Percentiles rank a stretch among this genome's conserved stretches.
Conservation (phyloP, 2,329 filamentous ascomycete species). For the Calonectria hawksworthii region DNA sequence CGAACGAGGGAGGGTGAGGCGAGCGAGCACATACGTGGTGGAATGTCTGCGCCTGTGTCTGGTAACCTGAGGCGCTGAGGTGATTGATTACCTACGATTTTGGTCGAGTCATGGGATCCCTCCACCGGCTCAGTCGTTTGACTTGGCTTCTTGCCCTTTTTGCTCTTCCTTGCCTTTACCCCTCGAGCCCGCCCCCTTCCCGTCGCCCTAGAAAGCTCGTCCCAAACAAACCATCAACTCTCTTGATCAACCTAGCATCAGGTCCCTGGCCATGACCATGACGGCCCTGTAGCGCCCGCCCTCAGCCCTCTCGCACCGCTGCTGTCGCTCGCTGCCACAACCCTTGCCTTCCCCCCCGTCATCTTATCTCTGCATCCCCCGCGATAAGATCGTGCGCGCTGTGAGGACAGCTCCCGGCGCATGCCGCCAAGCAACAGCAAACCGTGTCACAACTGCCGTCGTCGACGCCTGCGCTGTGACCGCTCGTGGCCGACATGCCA, state of each 20-base stretch:
- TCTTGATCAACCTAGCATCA: conserved; percentile 9
- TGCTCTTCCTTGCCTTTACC: neutral
- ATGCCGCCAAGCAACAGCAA: conserved; percentile 56
- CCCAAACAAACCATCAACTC: conserved; percentile 6
- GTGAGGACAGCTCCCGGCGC: conserved; percentile 47
- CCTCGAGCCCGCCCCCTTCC: conserved; percentile 27
- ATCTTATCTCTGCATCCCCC: conserved; percentile 22
- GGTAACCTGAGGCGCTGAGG: conserved; percentile 17
- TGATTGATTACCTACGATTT: conserved; percentile 33
- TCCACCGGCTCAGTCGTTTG: neutral
- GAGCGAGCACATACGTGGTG: conserved; percentile 3
- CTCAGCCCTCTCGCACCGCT: conserved; percentile 11
- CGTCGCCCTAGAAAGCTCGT: conserved; percentile 16
- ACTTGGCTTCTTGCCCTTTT: neutral
- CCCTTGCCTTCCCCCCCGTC: conserved; percentile 12
- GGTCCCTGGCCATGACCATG: conserved; percentile 30
- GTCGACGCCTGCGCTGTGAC: conserved; percentile 73
- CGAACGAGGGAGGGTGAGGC: neutral
- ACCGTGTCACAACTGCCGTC: conserved; percentile 74
- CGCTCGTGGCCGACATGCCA: conserved; percentile 70
- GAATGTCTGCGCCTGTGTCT: neutral
- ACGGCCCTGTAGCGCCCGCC: conserved; percentile 30
- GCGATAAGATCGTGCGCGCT: conserved; percentile 34
- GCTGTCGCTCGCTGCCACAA: neutral
- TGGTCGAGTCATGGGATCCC: conserved; percentile 42